phyloP scores from a whole-genome alignment of 2,329 filamentous ascomycete genomes.

The Sordariomycetes sp. region DNA sequence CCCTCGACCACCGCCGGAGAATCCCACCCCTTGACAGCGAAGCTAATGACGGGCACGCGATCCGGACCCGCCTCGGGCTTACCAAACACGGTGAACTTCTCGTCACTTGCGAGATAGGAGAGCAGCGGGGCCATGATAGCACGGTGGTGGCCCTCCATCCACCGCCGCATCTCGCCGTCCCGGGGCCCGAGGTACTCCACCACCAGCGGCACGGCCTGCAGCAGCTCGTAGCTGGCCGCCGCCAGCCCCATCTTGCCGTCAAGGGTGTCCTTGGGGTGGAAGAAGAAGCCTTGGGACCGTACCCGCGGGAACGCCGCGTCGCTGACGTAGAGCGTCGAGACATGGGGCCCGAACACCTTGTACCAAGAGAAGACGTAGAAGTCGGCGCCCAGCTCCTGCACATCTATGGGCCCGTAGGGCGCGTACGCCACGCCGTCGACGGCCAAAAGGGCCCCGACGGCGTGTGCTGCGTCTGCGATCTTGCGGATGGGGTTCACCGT shows the following conservation, averaged over 20 bases:
- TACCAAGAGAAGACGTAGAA: slow-evolving; percentile 76
- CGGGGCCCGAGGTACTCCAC: slow-evolving; percentile 42
- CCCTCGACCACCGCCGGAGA: slow-evolving; percentile 46
- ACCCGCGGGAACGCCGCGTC: slow-evolving; percentile 40
- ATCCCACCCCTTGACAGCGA: slow-evolving; percentile 41
- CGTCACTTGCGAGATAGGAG: slow-evolving; percentile 38
- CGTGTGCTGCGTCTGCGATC: slow-evolving; percentile 39
- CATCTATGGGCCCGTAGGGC: slow-evolving; percentile 58
- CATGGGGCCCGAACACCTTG: slow-evolving; percentile 69
- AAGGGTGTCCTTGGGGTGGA: slow-evolving; percentile 46
- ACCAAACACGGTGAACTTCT: slow-evolving; percentile 43
- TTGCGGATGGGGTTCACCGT: slow-evolving; percentile 50
- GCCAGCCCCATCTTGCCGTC: slow-evolving; percentile 57
- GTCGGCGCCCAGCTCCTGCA: slow-evolving; percentile 55
- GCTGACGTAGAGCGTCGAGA: slow-evolving; percentile 57
- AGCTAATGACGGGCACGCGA: slow-evolving; percentile 55
- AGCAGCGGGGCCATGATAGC: slow-evolving; percentile 45
- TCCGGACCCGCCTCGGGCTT: slow-evolving; percentile 30
- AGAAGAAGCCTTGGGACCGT: slow-evolving; percentile 48
- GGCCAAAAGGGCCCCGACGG: slow-evolving; percentile 41
- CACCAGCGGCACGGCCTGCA: slow-evolving; percentile 47
- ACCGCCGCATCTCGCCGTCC: slow-evolving; percentile 27
- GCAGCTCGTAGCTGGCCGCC: slow-evolving; percentile 57
- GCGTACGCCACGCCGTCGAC: slow-evolving; percentile 70
- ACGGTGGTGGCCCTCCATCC: slow-evolving; percentile 45